Conservation (phyloP, 495 filamentous ascomycete genomes). For the Aspergillus haitiensis region DNA sequence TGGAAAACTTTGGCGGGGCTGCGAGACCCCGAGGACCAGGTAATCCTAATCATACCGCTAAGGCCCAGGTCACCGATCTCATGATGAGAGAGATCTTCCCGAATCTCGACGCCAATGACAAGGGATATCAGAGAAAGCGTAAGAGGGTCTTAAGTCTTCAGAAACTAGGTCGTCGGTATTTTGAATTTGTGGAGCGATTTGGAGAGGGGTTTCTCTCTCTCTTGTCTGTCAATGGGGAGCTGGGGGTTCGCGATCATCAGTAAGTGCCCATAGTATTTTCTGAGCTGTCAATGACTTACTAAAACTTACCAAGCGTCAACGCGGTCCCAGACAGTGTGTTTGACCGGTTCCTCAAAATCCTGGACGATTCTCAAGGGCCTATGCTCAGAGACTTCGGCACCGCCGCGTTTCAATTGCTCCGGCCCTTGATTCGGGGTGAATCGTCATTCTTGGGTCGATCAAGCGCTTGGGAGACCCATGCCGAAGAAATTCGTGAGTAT, state of each 20-base stretch:
- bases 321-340: not conserved
- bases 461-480: not conserved
- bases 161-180: not conserved
- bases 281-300: not conserved
- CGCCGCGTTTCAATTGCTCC: not conserved
- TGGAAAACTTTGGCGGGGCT: not conserved
- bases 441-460: not conserved
- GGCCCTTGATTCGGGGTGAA: not conserved
- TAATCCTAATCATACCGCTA: not conserved
- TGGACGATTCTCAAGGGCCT: not conserved
- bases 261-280: constrained; percentile 1
- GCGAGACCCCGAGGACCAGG: not conserved
- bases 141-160: not conserved
- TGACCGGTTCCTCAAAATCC: not conserved
- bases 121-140: not conserved
- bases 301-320: not conserved
- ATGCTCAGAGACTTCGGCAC: not conserved
- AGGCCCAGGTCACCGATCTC: not conserved
- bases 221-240: not conserved
- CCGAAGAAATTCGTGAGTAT: not conserved
- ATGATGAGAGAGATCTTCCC: not conserved
- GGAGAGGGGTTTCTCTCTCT: not conserved
- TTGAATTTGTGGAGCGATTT: not conserved
- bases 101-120: not conserved
- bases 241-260: not conserved